Evolutionary conservation across 2,329 filamentous ascomycete genomes (phyloP).

Genomic region (Pseudogymnoascus sp.): DNA sequence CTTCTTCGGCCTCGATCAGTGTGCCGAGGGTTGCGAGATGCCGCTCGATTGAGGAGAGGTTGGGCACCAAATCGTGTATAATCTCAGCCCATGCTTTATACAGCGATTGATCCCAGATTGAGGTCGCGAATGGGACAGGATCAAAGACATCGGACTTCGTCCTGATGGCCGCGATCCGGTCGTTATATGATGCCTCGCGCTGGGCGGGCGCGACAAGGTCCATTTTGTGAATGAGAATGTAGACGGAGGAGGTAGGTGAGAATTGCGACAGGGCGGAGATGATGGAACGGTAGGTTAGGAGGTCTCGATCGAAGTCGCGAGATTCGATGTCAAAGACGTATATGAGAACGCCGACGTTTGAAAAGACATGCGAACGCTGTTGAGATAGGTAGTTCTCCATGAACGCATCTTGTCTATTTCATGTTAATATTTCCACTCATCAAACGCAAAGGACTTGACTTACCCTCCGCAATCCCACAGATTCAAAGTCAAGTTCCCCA

Average conservation of each 20-base stretch:
- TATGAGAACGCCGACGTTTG: slow-evolving; percentile 91
- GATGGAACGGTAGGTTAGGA: slow-evolving; percentile 86
- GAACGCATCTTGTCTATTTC: slow-evolving; percentile 86
- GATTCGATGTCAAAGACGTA: slow-evolving; percentile 99
- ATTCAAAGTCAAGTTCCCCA: slow-evolving; percentile 94
- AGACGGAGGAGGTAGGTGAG: slow-evolving; percentile 75
- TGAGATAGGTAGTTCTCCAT: slow-evolving; percentile 97
- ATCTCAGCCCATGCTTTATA: slow-evolving; percentile 99
- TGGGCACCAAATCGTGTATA: slow-evolving; percentile 96
- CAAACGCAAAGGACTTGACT: slow-evolving; percentile 26
- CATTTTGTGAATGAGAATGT: slow-evolving; percentile 98
- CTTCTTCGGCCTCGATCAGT: slow-evolving; percentile 85
- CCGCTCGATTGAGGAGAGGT: slow-evolving; percentile 78
- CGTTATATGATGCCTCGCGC: slow-evolving; percentile 76
- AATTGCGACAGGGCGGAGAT: slow-evolving; percentile 83
- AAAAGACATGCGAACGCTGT: slow-evolving; percentile 94
- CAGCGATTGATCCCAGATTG: slow-evolving; percentile 96
- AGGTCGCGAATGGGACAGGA: slow-evolving; percentile 86
- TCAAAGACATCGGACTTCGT: slow-evolving; percentile 68
- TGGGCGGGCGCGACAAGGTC: slow-evolving; percentile 80
- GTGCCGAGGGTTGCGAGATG: slow-evolving; percentile 77
- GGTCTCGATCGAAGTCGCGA: slow-evolving; percentile 85
- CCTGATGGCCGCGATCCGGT: slow-evolving; percentile 71
- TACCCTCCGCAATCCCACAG: slow-evolving; percentile 96
- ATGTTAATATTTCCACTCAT: not conserved